phyloP scores from a whole-genome alignment of 2,329 filamentous ascomycete species.

The Apiospora pterosperma region DNA sequence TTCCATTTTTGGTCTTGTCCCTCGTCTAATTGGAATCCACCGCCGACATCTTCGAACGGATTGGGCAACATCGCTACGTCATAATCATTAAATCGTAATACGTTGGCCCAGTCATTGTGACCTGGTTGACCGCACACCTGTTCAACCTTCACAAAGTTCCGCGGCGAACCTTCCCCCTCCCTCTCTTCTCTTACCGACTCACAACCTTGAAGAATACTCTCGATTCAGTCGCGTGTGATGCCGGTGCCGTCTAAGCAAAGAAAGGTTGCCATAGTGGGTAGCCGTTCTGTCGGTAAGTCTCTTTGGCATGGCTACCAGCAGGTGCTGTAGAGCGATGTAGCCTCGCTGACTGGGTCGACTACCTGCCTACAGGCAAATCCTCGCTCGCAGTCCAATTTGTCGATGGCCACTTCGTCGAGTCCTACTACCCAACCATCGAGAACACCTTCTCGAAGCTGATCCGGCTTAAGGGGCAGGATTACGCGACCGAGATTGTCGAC shows the following conservation, averaged over 20 bases:
- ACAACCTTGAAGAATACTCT: not conserved
- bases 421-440: conserved; percentile 98
- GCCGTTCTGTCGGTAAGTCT: conserved; percentile 70
- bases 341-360: not conserved
- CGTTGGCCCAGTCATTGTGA: not conserved
- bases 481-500: conserved; percentile 94
- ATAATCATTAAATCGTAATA: conserved; percentile 7
- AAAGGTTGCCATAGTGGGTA: conserved; percentile 95
- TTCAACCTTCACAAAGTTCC: conserved; percentile 9
- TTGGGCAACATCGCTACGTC: conserved; percentile 10
- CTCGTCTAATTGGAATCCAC: not conserved
- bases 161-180: not conserved
- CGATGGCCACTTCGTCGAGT: conserved; percentile 97
- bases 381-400: conserved; percentile 96
- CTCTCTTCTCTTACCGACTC: not conserved
- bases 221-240: conserved; percentile 40
- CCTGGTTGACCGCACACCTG: conserved; percentile 6
- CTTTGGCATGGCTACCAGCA: not conserved
- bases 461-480: conserved; percentile 89
- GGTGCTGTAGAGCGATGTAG: not conserved
- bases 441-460: conserved; percentile 98
- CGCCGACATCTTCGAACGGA: not conserved
- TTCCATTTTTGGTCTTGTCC: not conserved
- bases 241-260: conserved; percentile 76
- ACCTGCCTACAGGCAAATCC: conserved; percentile 72